These are phyloP conservation scores for Globisporangium carolinianum DNA, from an alignment of 352 stramenopile genomes.

Conservation along the genomic window DNA sequence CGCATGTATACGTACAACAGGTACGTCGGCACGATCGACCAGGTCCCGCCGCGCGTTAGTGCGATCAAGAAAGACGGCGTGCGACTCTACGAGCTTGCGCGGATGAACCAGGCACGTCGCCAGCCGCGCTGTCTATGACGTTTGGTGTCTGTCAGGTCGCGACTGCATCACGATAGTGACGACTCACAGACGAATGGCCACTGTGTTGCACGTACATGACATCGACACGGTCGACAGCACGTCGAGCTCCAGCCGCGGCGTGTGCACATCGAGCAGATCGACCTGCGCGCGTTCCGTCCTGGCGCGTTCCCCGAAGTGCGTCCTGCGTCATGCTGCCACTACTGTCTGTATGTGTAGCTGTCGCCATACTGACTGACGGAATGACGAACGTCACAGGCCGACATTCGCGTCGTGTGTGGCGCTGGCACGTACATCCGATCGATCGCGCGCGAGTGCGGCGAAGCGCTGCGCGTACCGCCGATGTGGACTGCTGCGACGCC, in stretches of 20 bases:
- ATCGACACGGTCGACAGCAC: conserved; percentile 14
- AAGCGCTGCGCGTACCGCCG: conserved; percentile 41
- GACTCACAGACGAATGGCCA: too few relatives aligned
- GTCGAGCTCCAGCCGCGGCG: conserved; percentile 50
- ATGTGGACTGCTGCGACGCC: conserved; percentile 10
- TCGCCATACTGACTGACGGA: neutral
- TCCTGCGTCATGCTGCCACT: neutral
- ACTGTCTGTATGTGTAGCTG: neutral
- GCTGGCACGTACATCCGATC: conserved; percentile 84
- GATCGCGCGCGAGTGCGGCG: conserved; percentile 79
- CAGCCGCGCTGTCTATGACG: neutral
- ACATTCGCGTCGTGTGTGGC: conserved; percentile 58
- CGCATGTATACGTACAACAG: conserved; percentile 15
- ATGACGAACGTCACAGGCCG: conserved; percentile 11
- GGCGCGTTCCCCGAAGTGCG: conserved; percentile 59
- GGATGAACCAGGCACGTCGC: conserved; percentile 36
- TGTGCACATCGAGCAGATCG: conserved; percentile 60
- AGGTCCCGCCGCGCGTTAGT: conserved; percentile 72
- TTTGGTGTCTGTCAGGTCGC: too few relatives aligned
- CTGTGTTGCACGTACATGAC: neutral
- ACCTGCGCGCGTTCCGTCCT: conserved; percentile 37
- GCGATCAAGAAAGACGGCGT: conserved; percentile 75
- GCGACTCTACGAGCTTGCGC: conserved; percentile 70
- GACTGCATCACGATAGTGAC: too few relatives aligned
- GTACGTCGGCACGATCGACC: conserved; percentile 70